Base-by-base conservation (phyloP, 495 filamentous ascomycete genomes). In the Achaetomiella virescens region DNA sequence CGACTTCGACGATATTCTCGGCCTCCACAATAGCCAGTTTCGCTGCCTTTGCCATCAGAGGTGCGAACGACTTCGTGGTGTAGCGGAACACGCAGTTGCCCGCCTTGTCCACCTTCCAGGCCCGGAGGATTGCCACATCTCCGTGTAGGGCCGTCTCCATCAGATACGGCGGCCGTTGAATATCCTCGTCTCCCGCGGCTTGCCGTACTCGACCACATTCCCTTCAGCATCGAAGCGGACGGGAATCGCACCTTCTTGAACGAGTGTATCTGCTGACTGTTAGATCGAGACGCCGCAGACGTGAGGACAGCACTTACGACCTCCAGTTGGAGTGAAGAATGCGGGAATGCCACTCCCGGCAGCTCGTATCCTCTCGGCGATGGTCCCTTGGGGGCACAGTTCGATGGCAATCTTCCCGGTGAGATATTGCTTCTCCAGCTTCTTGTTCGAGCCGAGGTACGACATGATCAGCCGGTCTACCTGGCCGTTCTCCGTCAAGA, bases 271-370 rank as follows among this genome's bases (percentile, higher is more conserved):
- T 78, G n/a, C 14, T 1, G 3, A 3, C 27, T 15, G 33, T 52
- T 31, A 62, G 42, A 41, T n/a, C n/a, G n/a, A 21, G 11, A 1
- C 2, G 38, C 11, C 20, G 5, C 3, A 0, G 3, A 27, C 37
- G 33, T 35, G 8, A 7, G 2, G 17, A 44, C 1, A 24, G 7
- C 31, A 72, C 73, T 52, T 67, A 76, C 75, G 69, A 6, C 81
- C 76, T 6, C 82, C 83, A 6, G 83, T 84, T 1, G 82, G 81
- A 0, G 83, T 86, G 60, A 77, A 86, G 58, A 86, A 86, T 1
- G 82, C 83, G 15, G 83, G 83, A 18, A 86, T 84, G 1, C 83
- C 83, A n/a, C 81, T 81, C 10, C 83, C 83, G 0, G 81, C 83
- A 4, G 82, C 81, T 11, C 82, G 63, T 52, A 84, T 72, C 59